These are phyloP conservation scores for Murraya koenigii DNA, from an alignment of 345 rosid genomes.

Conservation along the genomic window DNA sequence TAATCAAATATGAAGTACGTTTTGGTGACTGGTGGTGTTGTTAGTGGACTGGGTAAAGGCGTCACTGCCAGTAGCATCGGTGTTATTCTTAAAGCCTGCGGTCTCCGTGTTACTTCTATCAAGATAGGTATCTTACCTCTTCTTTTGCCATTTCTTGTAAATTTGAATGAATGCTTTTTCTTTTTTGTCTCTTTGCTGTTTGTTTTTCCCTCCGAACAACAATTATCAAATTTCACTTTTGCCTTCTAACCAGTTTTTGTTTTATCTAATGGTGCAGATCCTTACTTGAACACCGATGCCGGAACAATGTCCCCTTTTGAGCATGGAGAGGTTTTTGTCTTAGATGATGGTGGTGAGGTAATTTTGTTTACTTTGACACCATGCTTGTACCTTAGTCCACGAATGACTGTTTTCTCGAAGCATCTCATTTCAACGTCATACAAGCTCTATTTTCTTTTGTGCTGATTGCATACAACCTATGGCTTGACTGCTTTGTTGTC, in stretches of 20 bases:
- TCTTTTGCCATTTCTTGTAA: neutral
- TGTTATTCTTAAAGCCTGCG: slow-evolving; percentile 72
- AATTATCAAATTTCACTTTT: neutral
- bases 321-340: slow-evolving; percentile 84
- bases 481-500: slow-evolving; percentile 13
- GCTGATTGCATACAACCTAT: neutral
- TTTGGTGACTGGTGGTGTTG: slow-evolving; percentile 79
- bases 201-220: neutral
- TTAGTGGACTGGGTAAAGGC: slow-evolving; percentile 83
- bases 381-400: neutral
- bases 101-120: slow-evolving; percentile 76
- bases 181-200: neutral
- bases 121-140: slow-evolving; percentile 48
- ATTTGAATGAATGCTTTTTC: neutral
- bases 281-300: slow-evolving; percentile 80
- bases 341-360: slow-evolving; percentile 91
- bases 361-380: neutral
- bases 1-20: slow-evolving; percentile 63
- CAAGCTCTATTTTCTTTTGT: neutral
- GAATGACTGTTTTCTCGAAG: neutral
- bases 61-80: slow-evolving; percentile 90
- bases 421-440: neutral
- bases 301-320: slow-evolving; percentile 95
- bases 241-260: neutral
- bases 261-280: slow-evolving; percentile 42